Percentiles rank a stretch among this genome's conserved stretches.
Conservation (phyloP, 306 rosid species). For the Gastrolobium bilobum region DNA sequence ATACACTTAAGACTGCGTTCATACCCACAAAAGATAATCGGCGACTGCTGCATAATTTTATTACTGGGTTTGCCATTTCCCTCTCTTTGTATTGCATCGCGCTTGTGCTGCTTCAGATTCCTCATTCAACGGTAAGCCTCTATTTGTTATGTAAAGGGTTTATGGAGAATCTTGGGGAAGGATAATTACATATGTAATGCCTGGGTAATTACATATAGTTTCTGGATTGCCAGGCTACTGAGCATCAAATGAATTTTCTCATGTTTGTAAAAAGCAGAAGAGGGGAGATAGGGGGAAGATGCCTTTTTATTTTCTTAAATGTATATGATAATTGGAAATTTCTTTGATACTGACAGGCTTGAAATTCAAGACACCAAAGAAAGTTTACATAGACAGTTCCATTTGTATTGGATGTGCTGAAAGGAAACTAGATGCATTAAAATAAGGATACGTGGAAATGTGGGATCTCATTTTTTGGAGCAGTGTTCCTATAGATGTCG, state of each 20-base stretch:
- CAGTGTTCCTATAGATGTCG: constrained; percentile 49
- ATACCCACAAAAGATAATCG: constrained; percentile 88
- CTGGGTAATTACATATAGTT: background rate
- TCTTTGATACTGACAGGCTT: constrained; percentile 58
- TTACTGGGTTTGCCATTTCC: constrained; percentile 71
- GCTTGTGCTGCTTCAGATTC: constrained; percentile 72
- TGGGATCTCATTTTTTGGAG: constrained; percentile 52
- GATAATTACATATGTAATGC: background rate
- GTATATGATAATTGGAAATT: constrained; percentile 24
- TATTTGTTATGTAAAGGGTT: constrained; percentile 20
- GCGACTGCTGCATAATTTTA: constrained; percentile 80
- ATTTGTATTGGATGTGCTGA: constrained; percentile 56
- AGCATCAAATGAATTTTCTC: constrained; percentile 10
- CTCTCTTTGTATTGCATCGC: constrained; percentile 71
- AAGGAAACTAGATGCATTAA: constrained; percentile 50
- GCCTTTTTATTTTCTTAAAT: constrained; percentile 1
- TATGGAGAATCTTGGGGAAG: constrained; percentile 9
- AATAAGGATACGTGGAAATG: constrained; percentile 57
- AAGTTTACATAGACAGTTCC: constrained; percentile 53
- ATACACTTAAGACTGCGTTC: constrained; percentile 81
- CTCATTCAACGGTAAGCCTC: constrained; percentile 69
- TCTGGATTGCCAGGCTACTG: background rate
- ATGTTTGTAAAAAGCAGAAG: background rate
- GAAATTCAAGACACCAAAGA: constrained; percentile 48
- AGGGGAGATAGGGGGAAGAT: background rate